These are phyloP conservation scores for Oenanthe javanica DNA, from an alignment of 140 eudicot genomes.

Conservation along the genomic window DNA sequence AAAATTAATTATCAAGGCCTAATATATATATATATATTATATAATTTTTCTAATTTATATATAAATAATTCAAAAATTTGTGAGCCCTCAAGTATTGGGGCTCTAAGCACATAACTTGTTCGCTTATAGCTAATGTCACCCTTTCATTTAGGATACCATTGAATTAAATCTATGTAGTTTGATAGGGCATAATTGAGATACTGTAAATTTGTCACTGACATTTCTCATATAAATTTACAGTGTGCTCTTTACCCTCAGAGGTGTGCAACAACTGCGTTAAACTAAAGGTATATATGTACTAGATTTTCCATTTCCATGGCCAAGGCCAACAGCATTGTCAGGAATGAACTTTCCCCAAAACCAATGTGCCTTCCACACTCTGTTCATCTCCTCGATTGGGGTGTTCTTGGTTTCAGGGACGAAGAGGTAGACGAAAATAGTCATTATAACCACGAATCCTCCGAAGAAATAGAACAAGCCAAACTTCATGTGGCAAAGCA, in stretches of 20 bases:
- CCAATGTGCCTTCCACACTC: slow-evolving; percentile 10
- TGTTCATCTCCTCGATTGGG: slow-evolving; percentile 5
- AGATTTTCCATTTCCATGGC: background rate
- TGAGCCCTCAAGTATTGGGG: no score
- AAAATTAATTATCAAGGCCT: no score
- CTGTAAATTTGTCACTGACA: no score
- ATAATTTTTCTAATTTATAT: no score
- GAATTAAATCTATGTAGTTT: no score
- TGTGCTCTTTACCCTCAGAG: background rate
- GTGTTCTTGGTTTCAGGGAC: slow-evolving; percentile 5
- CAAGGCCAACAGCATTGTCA: background rate
- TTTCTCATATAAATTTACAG: no score
- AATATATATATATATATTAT: no score
- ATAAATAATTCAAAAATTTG: no score
- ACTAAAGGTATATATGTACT: background rate
- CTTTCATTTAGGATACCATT: no score
- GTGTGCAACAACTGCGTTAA: background rate
- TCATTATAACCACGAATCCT: slow-evolving; percentile 1
- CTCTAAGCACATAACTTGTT: no score
- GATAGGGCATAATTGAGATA: no score
- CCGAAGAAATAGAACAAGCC: background rate
- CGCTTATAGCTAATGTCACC: no score
- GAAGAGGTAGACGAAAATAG: background rate
- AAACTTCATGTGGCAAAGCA: slow-evolving; percentile 3
- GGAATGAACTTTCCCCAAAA: slow-evolving; percentile 3